phyloP scores from a whole-genome alignment of 129 eudicot species.

The Helianthus annuus region DNA sequence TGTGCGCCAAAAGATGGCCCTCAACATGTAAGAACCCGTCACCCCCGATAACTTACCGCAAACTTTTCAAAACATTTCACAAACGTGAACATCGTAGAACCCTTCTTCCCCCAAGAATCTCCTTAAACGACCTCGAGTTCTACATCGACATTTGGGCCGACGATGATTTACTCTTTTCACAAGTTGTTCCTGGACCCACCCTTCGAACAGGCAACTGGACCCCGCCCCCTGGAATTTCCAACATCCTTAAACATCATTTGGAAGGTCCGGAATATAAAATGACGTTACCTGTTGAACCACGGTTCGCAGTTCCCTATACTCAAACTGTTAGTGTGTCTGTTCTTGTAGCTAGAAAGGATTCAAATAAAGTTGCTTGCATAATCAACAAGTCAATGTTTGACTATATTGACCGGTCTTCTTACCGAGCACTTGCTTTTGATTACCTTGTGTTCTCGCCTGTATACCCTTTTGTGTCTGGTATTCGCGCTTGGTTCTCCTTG shows the following conservation, averaged over 20 bases:
- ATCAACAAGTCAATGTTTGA: conserved; percentile 61
- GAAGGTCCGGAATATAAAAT: conserved; percentile 81
- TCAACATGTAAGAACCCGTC: conserved; percentile 59
- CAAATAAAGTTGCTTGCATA: conserved; percentile 76
- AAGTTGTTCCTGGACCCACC: conserved; percentile 65
- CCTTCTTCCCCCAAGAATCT: conserved; percentile 66
- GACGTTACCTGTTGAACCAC: conserved; percentile 68
- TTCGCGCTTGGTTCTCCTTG: conserved; percentile 86
- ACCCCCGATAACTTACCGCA: conserved; percentile 39
- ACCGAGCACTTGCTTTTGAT: conserved; percentile 80
- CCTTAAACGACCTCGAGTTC: conserved; percentile 65
- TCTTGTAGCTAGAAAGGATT: conserved; percentile 73
- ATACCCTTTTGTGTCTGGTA: conserved; percentile 80
- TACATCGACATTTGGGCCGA: conserved; percentile 79
- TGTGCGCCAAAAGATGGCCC: conserved; percentile 77
- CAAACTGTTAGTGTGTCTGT: conserved; percentile 71
- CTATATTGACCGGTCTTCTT: conserved; percentile 68
- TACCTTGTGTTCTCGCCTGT: conserved; percentile 73
- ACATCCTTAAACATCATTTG: conserved; percentile 51
- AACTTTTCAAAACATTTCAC: conserved; percentile 51
- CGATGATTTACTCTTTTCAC: conserved; percentile 53
- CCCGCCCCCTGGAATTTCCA: conserved; percentile 59
- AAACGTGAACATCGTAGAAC: conserved; percentile 44
- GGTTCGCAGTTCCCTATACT: conserved; percentile 57
- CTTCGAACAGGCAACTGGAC: conserved; percentile 52